Evolutionary conservation across 768 basidiomycete species (phyloP), one percentile per base, ranked within the genome.

Genomic region (Lactarius deliciosus): DNA sequence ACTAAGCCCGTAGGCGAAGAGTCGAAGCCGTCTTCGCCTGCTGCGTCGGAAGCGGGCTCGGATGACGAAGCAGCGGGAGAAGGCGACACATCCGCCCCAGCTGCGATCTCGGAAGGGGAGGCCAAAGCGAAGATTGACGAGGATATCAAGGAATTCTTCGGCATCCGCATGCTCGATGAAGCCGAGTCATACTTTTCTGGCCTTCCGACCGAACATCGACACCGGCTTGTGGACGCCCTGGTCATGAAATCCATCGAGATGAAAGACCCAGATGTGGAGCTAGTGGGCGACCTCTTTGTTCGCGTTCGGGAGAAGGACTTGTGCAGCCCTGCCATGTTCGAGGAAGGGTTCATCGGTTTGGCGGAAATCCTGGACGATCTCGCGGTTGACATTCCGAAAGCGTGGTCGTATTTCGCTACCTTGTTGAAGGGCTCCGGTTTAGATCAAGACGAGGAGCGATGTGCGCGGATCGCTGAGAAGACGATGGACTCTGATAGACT

Each of bases 321-420:
- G 36, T 86, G 88, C 69, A 80, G 85, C 1, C 59, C 81, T 5
- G 83, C 82, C 5, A 76, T 83, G 3, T 88, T 97, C 75, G 89
- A 93, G 77, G 83, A 88, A 65, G 92, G 93, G 16, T 87, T 96
- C 75, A 74, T 74, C 56, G 81, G 83, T 0, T 81, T 86, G 60
- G 86, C 88, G 32, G 92, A 94, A 76, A 77, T 88, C 63, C 82
- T 98, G 72, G 93, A 94, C 72, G 95, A 98, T 74, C 84, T 95
- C 65, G 88, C 89, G 36, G 88, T 95, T 71, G 95, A 98, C 75
- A 91, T 90, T 56, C 96, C 96, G 10, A 89, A 88, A 73, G 96
- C 94, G 0, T 89, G 89, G 79, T 76, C 82, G 53, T 84, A 88
- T 65, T 87, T 93, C 75, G 91, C 87, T 15, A 79, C 85, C 66